Evolutionary conservation across 139 green algal species (phyloP).

Genomic region (Ettlia oleoabundans): DNA sequence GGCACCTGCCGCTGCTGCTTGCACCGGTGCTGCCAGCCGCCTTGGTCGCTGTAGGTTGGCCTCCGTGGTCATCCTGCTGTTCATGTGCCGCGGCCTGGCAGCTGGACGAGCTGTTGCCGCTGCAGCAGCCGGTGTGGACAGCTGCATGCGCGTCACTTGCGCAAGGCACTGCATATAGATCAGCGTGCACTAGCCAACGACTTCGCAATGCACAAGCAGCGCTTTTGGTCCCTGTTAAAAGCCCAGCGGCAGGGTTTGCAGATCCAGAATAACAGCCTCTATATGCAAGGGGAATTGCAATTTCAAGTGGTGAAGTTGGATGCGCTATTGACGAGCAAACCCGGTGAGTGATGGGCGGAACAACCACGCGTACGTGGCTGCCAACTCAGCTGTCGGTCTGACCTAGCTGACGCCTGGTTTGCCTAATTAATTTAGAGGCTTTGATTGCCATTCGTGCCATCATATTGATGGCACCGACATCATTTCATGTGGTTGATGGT

Average conservation of each 20-base stretch:
- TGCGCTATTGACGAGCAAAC: not conserved
- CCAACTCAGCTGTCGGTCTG: too few species aligned
- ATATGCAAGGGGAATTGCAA: not conserved
- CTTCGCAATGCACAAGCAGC: too few species aligned
- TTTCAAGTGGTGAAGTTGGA: too few species aligned
- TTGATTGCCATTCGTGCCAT: too few species aligned
- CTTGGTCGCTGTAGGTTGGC: not conserved
- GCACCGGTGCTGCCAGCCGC: not conserved
- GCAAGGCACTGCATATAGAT: not conserved
- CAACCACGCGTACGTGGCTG: too few species aligned
- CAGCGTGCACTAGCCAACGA: too few species aligned
- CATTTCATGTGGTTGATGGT: not conserved
- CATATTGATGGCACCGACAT: not conserved
- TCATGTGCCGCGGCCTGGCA: not conserved
- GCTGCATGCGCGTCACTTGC: not conserved
- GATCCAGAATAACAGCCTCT: too few species aligned
- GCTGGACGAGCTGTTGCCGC: not conserved
- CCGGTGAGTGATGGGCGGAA: not conserved
- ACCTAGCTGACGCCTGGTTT: too few species aligned
- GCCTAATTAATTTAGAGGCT: too few species aligned
- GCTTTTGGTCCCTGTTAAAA: too few species aligned
- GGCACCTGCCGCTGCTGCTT: not conserved
- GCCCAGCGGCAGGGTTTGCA: too few species aligned
- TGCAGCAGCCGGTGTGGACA: not conserved
- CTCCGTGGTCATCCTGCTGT: not conserved